phyloP scores from a whole-genome alignment of 768 basidiomycete genomes.

The Pisolithus orientalis region DNA sequence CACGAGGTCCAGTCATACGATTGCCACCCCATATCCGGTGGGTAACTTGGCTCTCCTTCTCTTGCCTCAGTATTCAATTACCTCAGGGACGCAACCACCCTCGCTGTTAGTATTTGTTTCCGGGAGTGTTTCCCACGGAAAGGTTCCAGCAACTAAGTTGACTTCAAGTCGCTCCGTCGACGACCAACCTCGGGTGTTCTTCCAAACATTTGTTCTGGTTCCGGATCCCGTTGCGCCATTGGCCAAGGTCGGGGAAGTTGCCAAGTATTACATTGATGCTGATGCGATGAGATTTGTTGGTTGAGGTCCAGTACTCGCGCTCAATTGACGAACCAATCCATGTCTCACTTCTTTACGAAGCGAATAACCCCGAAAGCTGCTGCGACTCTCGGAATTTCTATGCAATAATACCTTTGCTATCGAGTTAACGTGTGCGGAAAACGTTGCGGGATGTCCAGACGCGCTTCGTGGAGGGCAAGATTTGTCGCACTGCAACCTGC shows the following conservation, averaged over 20 bases:
- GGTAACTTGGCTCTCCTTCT: constrained; percentile 8
- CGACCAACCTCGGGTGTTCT: constrained; percentile 78
- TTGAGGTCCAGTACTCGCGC: constrained; percentile 22
- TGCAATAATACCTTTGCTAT: not conserved
- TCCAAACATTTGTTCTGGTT: constrained; percentile 81
- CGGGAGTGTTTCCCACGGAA: constrained; percentile 71
- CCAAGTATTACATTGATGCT: constrained; percentile 76
- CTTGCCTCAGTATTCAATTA: constrained; percentile 5
- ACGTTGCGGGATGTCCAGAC: too few species aligned
- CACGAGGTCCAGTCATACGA: constrained; percentile 87
- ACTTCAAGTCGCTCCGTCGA: constrained; percentile 50
- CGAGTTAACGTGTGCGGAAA: too few species aligned
- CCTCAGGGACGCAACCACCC: constrained; percentile 69
- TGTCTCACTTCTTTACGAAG: not conserved
- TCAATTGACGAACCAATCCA: not conserved
- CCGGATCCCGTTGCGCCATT: constrained; percentile 65
- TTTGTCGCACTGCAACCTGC: too few species aligned
- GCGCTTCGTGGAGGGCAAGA: too few species aligned
- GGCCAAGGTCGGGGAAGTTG: constrained; percentile 62
- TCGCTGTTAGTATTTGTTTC: constrained; percentile 75
- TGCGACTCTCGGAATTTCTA: too few species aligned
- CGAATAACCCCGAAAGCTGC: not conserved
- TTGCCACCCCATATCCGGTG: constrained; percentile 85
- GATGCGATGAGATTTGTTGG: constrained; percentile 83
- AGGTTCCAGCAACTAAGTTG: constrained; percentile 53